These are phyloP conservation scores for Scheffersomyces amazonensis DNA, from an alignment of 805 yeast species.

Conservation along the genomic window DNA sequence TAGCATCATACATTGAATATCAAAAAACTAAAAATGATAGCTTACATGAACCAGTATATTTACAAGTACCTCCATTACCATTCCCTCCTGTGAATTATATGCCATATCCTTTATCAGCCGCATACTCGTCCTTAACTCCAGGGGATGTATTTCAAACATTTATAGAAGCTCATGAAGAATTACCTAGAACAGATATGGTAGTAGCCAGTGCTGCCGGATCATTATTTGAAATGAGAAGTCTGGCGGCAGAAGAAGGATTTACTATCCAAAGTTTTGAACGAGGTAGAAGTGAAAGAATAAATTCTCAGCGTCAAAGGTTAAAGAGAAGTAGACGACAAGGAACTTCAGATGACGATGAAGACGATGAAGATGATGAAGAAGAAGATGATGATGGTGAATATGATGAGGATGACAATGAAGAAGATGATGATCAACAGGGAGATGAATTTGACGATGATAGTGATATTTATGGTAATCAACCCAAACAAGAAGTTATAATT, in stretches of 20 bases:
- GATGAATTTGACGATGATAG: conserved; percentile 13
- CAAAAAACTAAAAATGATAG: background rate
- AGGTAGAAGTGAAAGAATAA: conserved; percentile 1
- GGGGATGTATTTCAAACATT: conserved; percentile 32
- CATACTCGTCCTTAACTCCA: conserved; percentile 31
- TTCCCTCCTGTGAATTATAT: conserved; percentile 44
- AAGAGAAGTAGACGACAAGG: background rate
- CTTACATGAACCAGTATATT: conserved; percentile 1
- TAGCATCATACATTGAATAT: background rate
- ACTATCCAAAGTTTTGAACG: conserved; percentile 15
- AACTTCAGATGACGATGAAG: conserved; percentile 6
- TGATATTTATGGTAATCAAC: background rate
- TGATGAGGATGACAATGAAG: background rate
- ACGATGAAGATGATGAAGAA: conserved; percentile 5
- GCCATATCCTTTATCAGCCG: conserved; percentile 42
- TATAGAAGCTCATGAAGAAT: conserved; percentile 30
- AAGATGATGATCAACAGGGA: conserved; percentile 14
- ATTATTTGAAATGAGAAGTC: conserved; percentile 31
- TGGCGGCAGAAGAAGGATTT: conserved; percentile 33
- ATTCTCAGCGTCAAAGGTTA: conserved; percentile 3
- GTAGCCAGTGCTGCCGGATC: conserved; percentile 47
- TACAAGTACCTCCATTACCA: conserved; percentile 38
- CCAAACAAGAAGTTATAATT: too few species aligned
- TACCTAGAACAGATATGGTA: conserved; percentile 44
- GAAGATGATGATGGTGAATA: conserved; percentile 7